Percentiles rank a stretch among this genome's conserved stretches.
Conservation (phyloP, 2,329 filamentous ascomycete genomes). For the Stachybotrys chartarum region DNA sequence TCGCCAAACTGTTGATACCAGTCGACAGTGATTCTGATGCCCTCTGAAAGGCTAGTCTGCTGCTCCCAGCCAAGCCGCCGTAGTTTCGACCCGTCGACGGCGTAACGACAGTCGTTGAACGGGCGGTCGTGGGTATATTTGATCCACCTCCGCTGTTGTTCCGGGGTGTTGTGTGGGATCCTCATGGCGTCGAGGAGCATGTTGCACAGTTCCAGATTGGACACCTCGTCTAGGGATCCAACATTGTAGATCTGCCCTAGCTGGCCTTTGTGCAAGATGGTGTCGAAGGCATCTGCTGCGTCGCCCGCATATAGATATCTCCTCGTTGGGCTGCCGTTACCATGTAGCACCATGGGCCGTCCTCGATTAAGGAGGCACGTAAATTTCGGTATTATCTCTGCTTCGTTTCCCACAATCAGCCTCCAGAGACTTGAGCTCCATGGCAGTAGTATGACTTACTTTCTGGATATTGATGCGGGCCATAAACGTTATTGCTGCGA, state of each 20-base stretch:
- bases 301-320: conserved; percentile 75
- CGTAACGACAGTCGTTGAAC: conserved; percentile 70
- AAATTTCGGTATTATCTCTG: conserved; percentile 82
- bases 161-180: conserved; percentile 40
- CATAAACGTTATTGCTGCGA: conserved; percentile 79
- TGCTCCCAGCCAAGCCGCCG: conserved; percentile 62
- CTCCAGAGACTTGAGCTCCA: background rate
- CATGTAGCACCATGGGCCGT: conserved; percentile 65
- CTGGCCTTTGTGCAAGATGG: conserved; percentile 69
- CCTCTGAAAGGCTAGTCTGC: conserved; percentile 56
- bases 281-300: conserved; percentile 76
- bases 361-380: conserved; percentile 61
- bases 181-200: conserved; percentile 58
- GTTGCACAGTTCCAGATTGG: conserved; percentile 62
- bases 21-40: conserved; percentile 56
- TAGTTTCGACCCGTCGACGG: conserved; percentile 63
- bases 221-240: conserved; percentile 69
- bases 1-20: conserved; percentile 64
- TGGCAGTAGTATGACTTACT: conserved; percentile 43
- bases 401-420: background rate
- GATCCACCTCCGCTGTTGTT: conserved; percentile 57
- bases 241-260: conserved; percentile 78
- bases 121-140: conserved; percentile 72
- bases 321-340: conserved; percentile 66
- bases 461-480: conserved; percentile 76